Conservation (phyloP, 2,329 filamentous ascomycete genomes). For the Aspergillus aculeatus region DNA sequence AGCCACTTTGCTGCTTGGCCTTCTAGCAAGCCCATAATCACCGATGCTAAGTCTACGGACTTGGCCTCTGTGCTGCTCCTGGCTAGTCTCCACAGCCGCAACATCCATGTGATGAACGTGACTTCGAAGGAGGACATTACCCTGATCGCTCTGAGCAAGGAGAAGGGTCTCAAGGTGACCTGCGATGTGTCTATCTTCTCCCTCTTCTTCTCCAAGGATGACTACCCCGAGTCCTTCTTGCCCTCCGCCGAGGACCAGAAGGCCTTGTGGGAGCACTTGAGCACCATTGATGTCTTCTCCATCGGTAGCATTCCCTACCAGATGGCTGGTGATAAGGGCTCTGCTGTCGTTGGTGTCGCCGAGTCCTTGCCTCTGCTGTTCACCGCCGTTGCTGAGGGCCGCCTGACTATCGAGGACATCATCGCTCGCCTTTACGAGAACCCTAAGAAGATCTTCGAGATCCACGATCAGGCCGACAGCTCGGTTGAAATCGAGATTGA, state of each 20-base stretch:
- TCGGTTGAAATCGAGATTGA: conserved; percentile 75
- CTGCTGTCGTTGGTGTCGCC: conserved; percentile 65
- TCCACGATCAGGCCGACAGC: conserved; percentile 74
- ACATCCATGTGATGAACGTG: conserved; percentile 76
- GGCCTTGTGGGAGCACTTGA: conserved; percentile 71
- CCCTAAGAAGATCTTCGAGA: conserved; percentile 76
- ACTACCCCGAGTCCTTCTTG: conserved; percentile 68
- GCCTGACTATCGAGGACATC: conserved; percentile 71
- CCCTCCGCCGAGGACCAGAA: conserved; percentile 67
- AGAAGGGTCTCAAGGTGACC: conserved; percentile 77
- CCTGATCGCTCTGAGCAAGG: conserved; percentile 73
- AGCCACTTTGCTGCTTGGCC: conserved; percentile 79
- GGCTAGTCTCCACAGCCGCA: conserved; percentile 73
- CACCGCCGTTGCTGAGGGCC: conserved; percentile 72
- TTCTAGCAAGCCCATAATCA: conserved; percentile 73
- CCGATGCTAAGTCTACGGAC: conserved; percentile 76
- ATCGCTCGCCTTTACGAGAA: conserved; percentile 71
- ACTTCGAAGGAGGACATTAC: conserved; percentile 79
- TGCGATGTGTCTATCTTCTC: conserved; percentile 81
- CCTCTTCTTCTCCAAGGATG: conserved; percentile 69
- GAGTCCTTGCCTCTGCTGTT: conserved; percentile 73
- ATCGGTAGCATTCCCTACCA: conserved; percentile 77
- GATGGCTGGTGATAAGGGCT: conserved; percentile 59
- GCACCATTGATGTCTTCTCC: conserved; percentile 74
- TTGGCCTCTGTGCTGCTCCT: conserved; percentile 76